A percentile compares a stretch with the other conserved stretches of the same genome.
phyloP scores from a whole-genome alignment of 148 eudicot species.

The Camellia japonica region DNA sequence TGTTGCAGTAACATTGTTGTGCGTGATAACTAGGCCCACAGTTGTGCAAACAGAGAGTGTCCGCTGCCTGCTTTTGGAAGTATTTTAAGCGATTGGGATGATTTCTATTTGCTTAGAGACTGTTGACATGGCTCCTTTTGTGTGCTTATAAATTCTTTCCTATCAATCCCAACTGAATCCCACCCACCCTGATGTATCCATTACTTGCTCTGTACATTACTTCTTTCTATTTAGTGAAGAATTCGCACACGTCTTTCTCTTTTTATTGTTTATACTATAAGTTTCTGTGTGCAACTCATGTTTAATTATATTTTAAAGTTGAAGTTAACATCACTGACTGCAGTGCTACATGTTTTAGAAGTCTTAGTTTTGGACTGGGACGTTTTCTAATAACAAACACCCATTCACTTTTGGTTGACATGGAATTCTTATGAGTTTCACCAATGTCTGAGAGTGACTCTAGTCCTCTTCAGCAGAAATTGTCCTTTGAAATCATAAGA shows the following conservation, averaged over 20 bases:
- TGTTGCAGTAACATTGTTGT: neutral
- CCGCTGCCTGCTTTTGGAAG: neutral
- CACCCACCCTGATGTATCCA: neutral
- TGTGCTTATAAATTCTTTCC: neutral
- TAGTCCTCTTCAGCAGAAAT: neutral
- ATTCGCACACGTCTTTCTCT: neutral
- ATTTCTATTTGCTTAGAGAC: neutral
- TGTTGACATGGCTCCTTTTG: neutral
- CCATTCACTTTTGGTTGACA: too few species aligned
- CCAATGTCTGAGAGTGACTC: too few species aligned
- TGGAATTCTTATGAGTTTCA: too few species aligned
- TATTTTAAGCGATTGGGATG: neutral
- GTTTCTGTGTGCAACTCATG: too few species aligned
- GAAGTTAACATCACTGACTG: neutral
- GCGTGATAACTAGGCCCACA: neutral
- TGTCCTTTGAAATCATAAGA: neutral
- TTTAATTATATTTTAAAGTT: neutral
- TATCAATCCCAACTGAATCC: neutral
- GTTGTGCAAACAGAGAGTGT: neutral
- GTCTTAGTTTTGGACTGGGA: too few species aligned
- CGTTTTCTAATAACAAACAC: too few species aligned
- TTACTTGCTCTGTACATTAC: neutral
- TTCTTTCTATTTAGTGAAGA: neutral
- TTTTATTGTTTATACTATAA: too few species aligned
- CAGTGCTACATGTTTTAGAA: neutral